phyloP scores from a whole-genome alignment of 2,329 filamentous ascomycete genomes.

The Chaetomium strumarium region DNA sequence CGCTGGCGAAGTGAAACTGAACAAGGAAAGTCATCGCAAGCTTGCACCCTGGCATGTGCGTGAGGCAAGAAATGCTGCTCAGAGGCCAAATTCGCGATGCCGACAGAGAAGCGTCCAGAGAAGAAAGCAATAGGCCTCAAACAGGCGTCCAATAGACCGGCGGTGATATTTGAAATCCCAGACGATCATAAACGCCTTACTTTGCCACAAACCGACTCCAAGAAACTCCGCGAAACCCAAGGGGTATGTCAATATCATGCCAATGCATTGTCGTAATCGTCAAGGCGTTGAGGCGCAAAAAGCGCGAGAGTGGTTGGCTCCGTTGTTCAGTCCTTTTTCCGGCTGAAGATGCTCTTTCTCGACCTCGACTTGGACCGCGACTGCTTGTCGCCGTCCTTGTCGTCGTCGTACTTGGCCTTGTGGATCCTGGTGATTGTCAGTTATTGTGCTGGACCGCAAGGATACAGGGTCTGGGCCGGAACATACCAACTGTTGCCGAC shows the following conservation, averaged over 20 bases:
- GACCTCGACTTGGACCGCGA: conserved; percentile 69
- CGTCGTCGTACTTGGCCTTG: conserved; percentile 85
- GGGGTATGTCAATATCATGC: conserved; percentile 16
- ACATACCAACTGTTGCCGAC: conserved; percentile 95
- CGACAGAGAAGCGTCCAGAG: neutral
- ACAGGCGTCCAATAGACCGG: neutral
- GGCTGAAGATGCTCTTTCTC: conserved; percentile 61
- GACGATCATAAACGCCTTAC: neutral
- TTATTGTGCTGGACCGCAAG: conserved; percentile 5
- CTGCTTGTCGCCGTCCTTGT: conserved; percentile 56
- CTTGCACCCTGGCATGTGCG: neutral
- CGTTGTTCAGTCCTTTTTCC: conserved; percentile 22
- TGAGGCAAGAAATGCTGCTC: no score
- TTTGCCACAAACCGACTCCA: neutral
- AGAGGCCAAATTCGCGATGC: neutral
- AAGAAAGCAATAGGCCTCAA: no score
- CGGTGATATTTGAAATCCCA: neutral
- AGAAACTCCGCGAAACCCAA: conserved; percentile 14
- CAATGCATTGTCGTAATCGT: conserved; percentile 22
- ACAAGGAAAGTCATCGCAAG: neutral
- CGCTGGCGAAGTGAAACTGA: neutral
- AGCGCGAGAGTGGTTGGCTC: neutral
- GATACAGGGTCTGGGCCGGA: conserved; percentile 1
- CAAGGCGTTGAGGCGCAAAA: conserved; percentile 9
- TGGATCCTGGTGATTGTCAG: conserved; percentile 64